Evolutionary conservation across 2,329 filamentous ascomycete species (phyloP).

Genomic region (Albifimbria verrucaria): DNA sequence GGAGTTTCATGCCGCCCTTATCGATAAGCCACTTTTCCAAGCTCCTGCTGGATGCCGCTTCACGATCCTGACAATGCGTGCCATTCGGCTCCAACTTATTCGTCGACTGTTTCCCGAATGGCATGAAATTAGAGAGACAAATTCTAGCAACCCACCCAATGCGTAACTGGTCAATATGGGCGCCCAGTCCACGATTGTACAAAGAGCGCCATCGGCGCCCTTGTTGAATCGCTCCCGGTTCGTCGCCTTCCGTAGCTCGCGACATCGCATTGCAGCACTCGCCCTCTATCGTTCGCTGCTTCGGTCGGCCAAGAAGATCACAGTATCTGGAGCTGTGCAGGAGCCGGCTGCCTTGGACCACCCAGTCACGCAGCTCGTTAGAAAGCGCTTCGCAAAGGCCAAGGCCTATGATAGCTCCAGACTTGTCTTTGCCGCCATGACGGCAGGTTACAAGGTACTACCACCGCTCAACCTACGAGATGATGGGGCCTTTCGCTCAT

Average conservation of each 20-base stretch:
- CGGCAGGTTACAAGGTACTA: conserved; percentile 63
- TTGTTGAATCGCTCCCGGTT: conserved; percentile 30
- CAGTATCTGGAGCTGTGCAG: conserved; percentile 44
- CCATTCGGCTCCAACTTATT: too few species aligned
- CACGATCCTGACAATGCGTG: too few species aligned
- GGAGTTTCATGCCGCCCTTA: too few species aligned
- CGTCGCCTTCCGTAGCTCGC: conserved; percentile 46
- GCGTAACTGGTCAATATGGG: too few species aligned
- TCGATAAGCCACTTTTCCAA: too few species aligned
- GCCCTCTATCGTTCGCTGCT: conserved; percentile 72
- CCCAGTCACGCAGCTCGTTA: conserved; percentile 56
- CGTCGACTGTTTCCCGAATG: too few species aligned
- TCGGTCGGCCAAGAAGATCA: conserved; percentile 50
- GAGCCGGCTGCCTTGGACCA: conserved; percentile 21
- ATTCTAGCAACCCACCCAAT: too few species aligned
- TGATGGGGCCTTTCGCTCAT: not conserved
- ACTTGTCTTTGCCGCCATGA: conserved; percentile 59
- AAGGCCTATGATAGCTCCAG: conserved; percentile 53
- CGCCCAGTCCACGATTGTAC: too few species aligned
- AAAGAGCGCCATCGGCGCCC: too few species aligned
- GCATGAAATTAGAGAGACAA: too few species aligned
- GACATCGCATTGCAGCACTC: conserved; percentile 56
- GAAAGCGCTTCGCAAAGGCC: conserved; percentile 61
- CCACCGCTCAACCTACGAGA: too few species aligned
- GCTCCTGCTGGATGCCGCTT: too few species aligned